Evolutionary conservation across 1,139 yeast genomes (phyloP).

Genomic region (Hansenula sp.): DNA sequence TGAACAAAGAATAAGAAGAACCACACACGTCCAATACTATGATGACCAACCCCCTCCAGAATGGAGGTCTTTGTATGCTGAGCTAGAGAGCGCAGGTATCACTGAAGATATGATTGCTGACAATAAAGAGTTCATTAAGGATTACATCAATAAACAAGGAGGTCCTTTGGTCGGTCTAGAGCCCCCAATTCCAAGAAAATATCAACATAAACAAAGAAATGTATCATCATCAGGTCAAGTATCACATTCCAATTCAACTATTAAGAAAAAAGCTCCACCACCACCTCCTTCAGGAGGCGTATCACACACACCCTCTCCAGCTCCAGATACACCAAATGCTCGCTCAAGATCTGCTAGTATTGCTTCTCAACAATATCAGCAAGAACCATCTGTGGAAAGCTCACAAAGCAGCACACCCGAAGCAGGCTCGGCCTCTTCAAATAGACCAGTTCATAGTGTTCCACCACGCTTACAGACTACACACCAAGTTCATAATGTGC

Average conservation of each 20-base stretch:
- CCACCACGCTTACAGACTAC: slow-evolving; percentile 19
- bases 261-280: slow-evolving; percentile 44
- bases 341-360: slow-evolving; percentile 19
- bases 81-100: slow-evolving; percentile 75
- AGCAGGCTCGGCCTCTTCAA: slow-evolving; percentile 19
- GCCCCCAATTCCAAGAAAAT: slow-evolving; percentile 76
- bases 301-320: slow-evolving; percentile 15
- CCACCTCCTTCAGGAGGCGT: slow-evolving; percentile 37
- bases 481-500: slow-evolving; percentile 15
- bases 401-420: slow-evolving; percentile 22
- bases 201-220: slow-evolving; percentile 23
- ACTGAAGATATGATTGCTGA: slow-evolving; percentile 89
- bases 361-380: slow-evolving; percentile 22
- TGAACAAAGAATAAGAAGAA: slow-evolving; percentile 53
- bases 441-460: slow-evolving; percentile 16
- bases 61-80: slow-evolving; percentile 75
- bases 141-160: slow-evolving; percentile 71
- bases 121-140: slow-evolving; percentile 76
- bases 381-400: neutral
- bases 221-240: neutral
- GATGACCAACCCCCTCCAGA: slow-evolving; percentile 83
- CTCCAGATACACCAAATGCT: slow-evolving; percentile 12
- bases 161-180: slow-evolving; percentile 84
- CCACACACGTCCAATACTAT: slow-evolving; percentile 63
- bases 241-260: slow-evolving; percentile 17